Base-by-base conservation (phyloP, 768 basidiomycete genomes). In the Podaxis sp. region DNA sequence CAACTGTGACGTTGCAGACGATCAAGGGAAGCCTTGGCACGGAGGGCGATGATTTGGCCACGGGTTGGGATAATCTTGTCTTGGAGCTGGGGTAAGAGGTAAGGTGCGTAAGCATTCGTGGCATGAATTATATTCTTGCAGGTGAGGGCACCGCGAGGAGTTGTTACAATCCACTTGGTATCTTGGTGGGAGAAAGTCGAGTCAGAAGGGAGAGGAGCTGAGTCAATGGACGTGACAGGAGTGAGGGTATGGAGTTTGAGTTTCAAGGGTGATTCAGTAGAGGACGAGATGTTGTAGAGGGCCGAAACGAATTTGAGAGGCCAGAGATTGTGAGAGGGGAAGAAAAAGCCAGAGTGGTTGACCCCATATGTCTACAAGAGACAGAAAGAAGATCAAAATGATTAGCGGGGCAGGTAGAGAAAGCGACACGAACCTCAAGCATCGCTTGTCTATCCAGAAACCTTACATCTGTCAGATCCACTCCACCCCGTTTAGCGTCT, bases 21-120 rank as follows among this genome's bases (percentile, higher is more conserved):
- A 11, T 77, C 69, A 1, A 74, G 59, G 0, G 76, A 63, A 0
- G 79, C 81, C 7, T 67, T 65, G 13, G 73, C 74, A 17, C 80
- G 80, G 13, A 78, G 63, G 2, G 82, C 79, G 64, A 78, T 74
- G 47, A 88, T 78, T 69, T 94, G 93, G 1, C 87, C 91, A 11
- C 93, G 86, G 0, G 84, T 84, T 0, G 91, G 93, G 3, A 90
- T 74, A 57, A 94, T 86, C 1, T 83, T 82, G 0, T 66, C 64
- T 13, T 50, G 43, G 29, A 51, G 33, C 54, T 63, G 62, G 0
- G 91, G 90, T n/a, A 97, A 77, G 38, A 96, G 82, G 66, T 90
- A 81, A 3, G 88, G 83, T 11, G 87, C 84, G 64, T 96, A 95
- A 0, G 79, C 95, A 67, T 97, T 97, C 9, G 93, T 95, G 0